Conservation (phyloP, 2,329 filamentous ascomycete genomes). For the Sclerotinia borealis region DNA sequence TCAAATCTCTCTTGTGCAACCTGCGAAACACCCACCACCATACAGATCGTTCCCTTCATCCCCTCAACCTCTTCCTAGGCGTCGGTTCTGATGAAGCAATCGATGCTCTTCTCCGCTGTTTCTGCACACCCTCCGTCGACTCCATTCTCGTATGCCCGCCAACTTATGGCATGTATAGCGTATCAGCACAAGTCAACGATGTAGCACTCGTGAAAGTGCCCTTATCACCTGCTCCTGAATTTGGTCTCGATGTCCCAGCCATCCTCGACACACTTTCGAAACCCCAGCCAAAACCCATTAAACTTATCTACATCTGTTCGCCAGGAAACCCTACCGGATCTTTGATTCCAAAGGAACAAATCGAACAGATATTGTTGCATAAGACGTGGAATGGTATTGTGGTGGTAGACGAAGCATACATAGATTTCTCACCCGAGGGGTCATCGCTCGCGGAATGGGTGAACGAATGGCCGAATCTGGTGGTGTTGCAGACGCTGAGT, state of each 20-base stretch:
- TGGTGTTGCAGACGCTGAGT: constrained; percentile 97
- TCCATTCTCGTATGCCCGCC: constrained; percentile 92
- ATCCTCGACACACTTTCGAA: constrained; percentile 59
- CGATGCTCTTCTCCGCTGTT: constrained; percentile 86
- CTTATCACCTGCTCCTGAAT: constrained; percentile 63
- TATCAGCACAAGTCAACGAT: constrained; percentile 93
- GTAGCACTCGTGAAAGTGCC: constrained; percentile 82
- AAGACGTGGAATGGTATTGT: constrained; percentile 93
- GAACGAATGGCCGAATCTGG: constrained; percentile 85
- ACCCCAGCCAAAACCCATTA: constrained; percentile 59
- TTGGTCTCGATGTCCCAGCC: constrained; percentile 65
- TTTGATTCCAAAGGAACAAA: constrained; percentile 67
- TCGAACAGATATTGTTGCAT: constrained; percentile 71
- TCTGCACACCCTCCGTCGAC: constrained; percentile 81
- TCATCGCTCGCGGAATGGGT: constrained; percentile 89
- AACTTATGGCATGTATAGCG: constrained; percentile 97
- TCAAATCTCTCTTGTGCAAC: constrained; percentile 82
- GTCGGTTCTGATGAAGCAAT: constrained; percentile 97
- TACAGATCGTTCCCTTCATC: constrained; percentile 65
- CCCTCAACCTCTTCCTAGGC: constrained; percentile 86
- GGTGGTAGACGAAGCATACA: constrained; percentile 90
- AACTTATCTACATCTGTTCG: constrained; percentile 87
- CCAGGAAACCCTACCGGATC: constrained; percentile 91
- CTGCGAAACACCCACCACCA: constrained; percentile 82
- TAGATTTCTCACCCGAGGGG: constrained; percentile 80